These are phyloP conservation scores for Xylaria acuta DNA, from an alignment of 495 filamentous ascomycete species.

Conservation along the genomic window DNA sequence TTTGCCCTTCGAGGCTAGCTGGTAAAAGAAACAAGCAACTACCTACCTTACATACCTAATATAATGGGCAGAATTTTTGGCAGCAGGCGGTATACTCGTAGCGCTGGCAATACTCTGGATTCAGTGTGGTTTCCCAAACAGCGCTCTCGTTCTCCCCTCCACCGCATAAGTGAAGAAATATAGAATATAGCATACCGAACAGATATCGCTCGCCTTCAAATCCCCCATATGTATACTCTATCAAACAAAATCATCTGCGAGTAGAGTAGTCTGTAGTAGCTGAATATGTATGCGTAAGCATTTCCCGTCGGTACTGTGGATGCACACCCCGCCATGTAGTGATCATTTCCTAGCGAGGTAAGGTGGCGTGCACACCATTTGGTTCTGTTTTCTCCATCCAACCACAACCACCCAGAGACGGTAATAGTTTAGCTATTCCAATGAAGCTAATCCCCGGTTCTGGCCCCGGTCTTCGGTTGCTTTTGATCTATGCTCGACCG, in stretches of 20 bases:
- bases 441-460: neutral
- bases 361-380: slow-evolving; percentile 4
- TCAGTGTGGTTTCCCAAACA: neutral
- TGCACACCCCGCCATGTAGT: neutral
- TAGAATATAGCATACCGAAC: neutral
- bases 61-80: neutral
- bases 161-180: neutral
- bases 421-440: no score
- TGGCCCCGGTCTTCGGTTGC: slow-evolving; percentile 7
- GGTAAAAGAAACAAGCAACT: neutral
- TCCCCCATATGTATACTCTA: neutral
- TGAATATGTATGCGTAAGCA: neutral
- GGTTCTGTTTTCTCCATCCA: neutral
- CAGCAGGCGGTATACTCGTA: neutral
- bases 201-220: neutral
- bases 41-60: neutral
- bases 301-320: neutral
- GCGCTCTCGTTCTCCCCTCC: neutral
- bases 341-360: slow-evolving; percentile 22
- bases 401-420: neutral
- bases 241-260: neutral
- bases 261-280: neutral
- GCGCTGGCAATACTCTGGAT: neutral
- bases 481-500: neutral
- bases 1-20: neutral